These are phyloP conservation scores for Cryptosporidium baileyi DNA, from an alignment of 169 alveolate species.

Conservation along the genomic window DNA sequence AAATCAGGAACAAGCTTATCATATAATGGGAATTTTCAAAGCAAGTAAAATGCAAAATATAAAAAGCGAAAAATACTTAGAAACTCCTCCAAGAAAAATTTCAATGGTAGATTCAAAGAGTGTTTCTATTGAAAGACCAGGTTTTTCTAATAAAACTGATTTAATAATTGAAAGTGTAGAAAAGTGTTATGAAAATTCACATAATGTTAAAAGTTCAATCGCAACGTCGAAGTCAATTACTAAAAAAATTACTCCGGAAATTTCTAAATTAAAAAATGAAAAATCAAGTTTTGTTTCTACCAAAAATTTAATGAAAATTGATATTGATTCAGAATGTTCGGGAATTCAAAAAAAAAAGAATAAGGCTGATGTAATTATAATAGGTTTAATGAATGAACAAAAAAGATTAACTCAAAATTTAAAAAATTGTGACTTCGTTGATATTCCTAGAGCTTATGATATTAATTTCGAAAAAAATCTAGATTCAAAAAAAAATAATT, in stretches of 20 bases:
- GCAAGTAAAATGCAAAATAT: conserved; percentile 57
- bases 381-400: conserved; percentile 55
- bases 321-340: neutral
- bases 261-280: neutral
- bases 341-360: neutral
- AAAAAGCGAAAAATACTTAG: conserved; percentile 12
- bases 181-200: neutral
- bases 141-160: neutral
- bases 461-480: neutral
- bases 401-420: conserved; percentile 36
- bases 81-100: conserved; percentile 51
- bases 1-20: conserved; percentile 47
- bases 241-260: neutral
- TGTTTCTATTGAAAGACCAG: neutral
- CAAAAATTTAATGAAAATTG: conserved; percentile 14
- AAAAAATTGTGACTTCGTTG: neutral
- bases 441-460: neutral
- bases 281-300: conserved; percentile 32
- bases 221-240: conserved; percentile 25
- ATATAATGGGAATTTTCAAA: conserved; percentile 48
- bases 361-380: conserved; percentile 53
- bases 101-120: conserved; percentile 58
- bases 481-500: neutral
- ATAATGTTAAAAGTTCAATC: conserved; percentile 27
- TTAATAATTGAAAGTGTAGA: conserved; percentile 18